A percentile compares a stretch with the other conserved stretches of the same genome.
Conservation (phyloP, 192 early-diverging fungal genomes). For the Pilaira anomala region DNA sequence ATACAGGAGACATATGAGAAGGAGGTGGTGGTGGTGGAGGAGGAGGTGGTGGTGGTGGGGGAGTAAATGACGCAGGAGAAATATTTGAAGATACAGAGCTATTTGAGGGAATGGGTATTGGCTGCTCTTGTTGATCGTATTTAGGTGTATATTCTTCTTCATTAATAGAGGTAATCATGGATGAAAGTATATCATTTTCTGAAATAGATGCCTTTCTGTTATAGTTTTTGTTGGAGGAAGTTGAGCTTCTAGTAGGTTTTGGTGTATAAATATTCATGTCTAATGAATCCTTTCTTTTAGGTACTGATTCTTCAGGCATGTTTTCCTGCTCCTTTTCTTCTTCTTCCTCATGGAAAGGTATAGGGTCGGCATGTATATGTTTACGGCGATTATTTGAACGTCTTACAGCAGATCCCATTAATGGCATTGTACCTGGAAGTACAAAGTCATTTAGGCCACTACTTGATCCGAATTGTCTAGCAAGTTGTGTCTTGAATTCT, state of each 20-base stretch:
- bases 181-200: conserved; percentile 1
- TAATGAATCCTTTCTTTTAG: conserved; percentile 8
- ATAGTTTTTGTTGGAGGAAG: neutral
- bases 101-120: neutral
- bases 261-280: neutral
- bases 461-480: conserved; percentile 33
- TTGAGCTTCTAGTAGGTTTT: neutral
- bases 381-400: conserved; percentile 1
- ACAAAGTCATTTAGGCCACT: conserved; percentile 31
- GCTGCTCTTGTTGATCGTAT: neutral
- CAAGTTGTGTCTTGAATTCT: conserved; percentile 33
- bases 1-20: too few relatives aligned
- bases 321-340: neutral
- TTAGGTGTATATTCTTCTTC: conserved; percentile 4
- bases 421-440: conserved; percentile 27
- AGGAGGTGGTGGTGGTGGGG: conserved; percentile 30
- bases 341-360: neutral
- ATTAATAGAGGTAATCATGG: neutral
- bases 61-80: neutral
- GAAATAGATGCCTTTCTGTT: neutral
- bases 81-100: neutral
- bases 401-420: conserved; percentile 22
- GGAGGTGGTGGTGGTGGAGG: conserved; percentile 5
- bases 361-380: neutral
- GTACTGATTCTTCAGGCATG: neutral